Conservation (phyloP, 2,329 filamentous ascomycete genomes). For the Ophiocordyceps australis region DNA sequence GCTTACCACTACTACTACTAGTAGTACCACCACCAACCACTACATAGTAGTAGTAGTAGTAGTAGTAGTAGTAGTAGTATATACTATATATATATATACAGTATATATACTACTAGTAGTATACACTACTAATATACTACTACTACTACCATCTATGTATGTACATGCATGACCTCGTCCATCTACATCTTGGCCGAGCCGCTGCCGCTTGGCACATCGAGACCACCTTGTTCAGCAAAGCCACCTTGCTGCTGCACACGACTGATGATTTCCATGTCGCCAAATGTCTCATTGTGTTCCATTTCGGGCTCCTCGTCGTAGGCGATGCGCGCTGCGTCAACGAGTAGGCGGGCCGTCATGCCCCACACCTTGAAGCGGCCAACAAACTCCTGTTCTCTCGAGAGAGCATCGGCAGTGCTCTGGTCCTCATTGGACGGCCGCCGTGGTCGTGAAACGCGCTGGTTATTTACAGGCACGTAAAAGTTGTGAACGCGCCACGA, state of each 20-base stretch:
- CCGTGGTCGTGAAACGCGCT: constrained; percentile 45
- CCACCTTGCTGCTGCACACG: constrained; percentile 25
- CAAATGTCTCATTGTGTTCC: constrained; percentile 41
- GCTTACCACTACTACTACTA: no score
- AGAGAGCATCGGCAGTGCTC: constrained; percentile 8
- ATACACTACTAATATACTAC: no score
- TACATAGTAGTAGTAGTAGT: no score
- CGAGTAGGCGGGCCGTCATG: constrained; percentile 81
- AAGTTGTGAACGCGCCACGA: constrained; percentile 88
- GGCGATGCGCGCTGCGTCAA: constrained; percentile 73
- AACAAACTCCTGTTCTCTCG: constrained; percentile 23
- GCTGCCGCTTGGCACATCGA: constrained; percentile 8
- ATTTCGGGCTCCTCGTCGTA: constrained; percentile 74
- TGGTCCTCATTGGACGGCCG: constrained; percentile 1
- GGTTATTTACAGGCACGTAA: constrained; percentile 61
- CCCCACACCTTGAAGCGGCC: constrained; percentile 75
- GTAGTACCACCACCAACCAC: no score
- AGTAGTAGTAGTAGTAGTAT: no score
- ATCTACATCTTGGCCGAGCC: constrained; percentile 15
- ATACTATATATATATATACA: no score
- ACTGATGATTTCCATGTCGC: constrained; percentile 33
- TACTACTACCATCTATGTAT: no score
- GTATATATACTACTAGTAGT: no score
- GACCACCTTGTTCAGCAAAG: constrained; percentile 18
- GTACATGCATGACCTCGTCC: no score